Base-by-base conservation (phyloP, 306 rosid genomes). In the Cicer cuneatum region DNA sequence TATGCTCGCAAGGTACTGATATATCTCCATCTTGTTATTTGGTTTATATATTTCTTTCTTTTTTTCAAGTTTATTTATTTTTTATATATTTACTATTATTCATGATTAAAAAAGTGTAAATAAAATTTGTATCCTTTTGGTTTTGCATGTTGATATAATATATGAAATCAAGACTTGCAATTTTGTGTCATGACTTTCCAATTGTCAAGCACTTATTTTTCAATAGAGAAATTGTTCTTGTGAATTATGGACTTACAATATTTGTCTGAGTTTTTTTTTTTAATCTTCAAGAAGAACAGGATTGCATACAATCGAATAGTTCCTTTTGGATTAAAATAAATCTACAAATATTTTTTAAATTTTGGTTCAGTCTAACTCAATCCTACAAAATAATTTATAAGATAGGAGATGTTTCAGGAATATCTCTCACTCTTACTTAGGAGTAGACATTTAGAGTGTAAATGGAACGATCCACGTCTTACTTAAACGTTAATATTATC, bases 1-100 rank as follows among this genome's bases (percentile, higher is more conserved):
- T 90, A 90, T 70, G 56, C 96, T 74, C 92, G 96, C 4, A 84
- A 88, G 92, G 98, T 83, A 79, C 38, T 45, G 70, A 7, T 13
- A 29, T 29, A 2, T 49, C 10, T 29, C 5, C 21, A 33, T 35
- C 6, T 33, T 35, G 10, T 12, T 33, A 4, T 3, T 33, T 59
- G 10, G 10, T 59, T 59, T 10, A 33, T 33, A 12, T 11, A 3
- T 29, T 29, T 0, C 0, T 29, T 21, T 2, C 3, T 24, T 21
- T 40, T 7, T 7, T 63, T 49, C 2, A 1, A 43, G 14, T 37
- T 49, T n/a, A 1, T 48, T 7, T 49, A n/a, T 46, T n/a, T 19
- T 48, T 46, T 41, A 9, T 47, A 43, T 9, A 15, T 11, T 12
- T 11, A 37, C 0, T 24, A 52, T 70, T 46, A 1, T 69, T 56